These are phyloP conservation scores for Sugiyamaella americana DNA, from an alignment of 805 yeast species.

Conservation along the genomic window DNA sequence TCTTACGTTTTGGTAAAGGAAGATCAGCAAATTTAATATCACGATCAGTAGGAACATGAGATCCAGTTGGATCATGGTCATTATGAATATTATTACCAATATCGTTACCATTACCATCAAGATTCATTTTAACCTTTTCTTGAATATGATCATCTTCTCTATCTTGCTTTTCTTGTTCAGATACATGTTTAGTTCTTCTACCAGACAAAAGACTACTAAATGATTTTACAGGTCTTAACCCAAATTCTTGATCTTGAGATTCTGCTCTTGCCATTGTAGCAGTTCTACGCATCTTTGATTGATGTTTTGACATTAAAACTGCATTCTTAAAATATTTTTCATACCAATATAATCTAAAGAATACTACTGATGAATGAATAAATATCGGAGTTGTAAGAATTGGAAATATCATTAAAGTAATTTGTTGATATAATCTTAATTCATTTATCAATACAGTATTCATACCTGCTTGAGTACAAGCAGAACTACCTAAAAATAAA, in stretches of 20 bases:
- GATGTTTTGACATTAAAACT: constrained; percentile 65
- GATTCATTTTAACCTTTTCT: too few relatives aligned
- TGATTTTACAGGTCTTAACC: neutral
- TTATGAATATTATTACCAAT: neutral
- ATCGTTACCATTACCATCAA: neutral
- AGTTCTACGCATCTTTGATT: constrained; percentile 76
- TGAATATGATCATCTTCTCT: constrained; percentile 6
- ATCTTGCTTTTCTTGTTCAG: constrained; percentile 7
- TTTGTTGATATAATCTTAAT: constrained; percentile 71
- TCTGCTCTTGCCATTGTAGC: constrained; percentile 54
- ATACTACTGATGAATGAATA: constrained; percentile 72
- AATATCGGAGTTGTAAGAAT: constrained; percentile 79
- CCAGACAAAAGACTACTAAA: neutral
- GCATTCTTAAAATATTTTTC: constrained; percentile 82
- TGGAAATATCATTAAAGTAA: constrained; percentile 56
- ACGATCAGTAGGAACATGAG: constrained; percentile 24
- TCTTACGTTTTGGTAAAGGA: constrained; percentile 33
- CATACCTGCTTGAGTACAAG: constrained; percentile 87
- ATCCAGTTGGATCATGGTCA: neutral
- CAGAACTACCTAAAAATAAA: constrained; percentile 67
- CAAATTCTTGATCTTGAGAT: constrained; percentile 9
- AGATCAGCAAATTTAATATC: constrained; percentile 53
- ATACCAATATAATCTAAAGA: constrained; percentile 81
- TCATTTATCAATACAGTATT: constrained; percentile 69
- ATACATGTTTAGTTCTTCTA: neutral